phyloP scores from a whole-genome alignment of 306 rosid genomes.

The Sphenostylis stenocarpa region DNA sequence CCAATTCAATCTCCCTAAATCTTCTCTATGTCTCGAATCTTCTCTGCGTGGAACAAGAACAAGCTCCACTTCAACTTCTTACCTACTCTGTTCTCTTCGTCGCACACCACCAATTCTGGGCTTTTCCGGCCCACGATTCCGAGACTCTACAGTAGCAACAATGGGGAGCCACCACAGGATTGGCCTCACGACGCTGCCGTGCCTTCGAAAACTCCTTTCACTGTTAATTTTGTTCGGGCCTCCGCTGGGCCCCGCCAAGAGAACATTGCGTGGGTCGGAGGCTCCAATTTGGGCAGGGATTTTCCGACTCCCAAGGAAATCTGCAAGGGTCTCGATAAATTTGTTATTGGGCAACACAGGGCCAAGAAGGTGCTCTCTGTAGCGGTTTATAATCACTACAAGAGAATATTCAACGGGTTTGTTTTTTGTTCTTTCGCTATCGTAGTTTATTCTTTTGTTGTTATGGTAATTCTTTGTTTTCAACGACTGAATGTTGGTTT shows the following conservation, averaged over 20 bases:
- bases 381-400: conserved; percentile 90
- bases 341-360: conserved; percentile 77
- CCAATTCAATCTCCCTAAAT: not conserved
- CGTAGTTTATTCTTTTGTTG: not conserved
- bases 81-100: conserved; percentile 17
- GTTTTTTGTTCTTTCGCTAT: conserved; percentile 30
- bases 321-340: conserved; percentile 74
- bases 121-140: not conserved
- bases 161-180: conserved; percentile 8
- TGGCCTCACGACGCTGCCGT: not conserved
- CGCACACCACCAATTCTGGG: not conserved
- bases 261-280: conserved; percentile 55
- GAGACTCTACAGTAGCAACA: conserved; percentile 30
- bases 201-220: conserved; percentile 66
- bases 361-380: conserved; percentile 93
- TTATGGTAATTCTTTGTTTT: not conserved
- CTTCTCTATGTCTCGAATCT: conserved; percentile 41
- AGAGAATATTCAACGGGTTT: conserved; percentile 78
- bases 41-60: conserved; percentile 55
- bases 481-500: conserved; percentile 33
- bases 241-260: conserved; percentile 40
- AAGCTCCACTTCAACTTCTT: conserved; percentile 11
- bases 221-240: conserved; percentile 55
- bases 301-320: conserved; percentile 85
- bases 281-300: conserved; percentile 79